These are phyloP conservation scores for Clavispora carvajalis DNA, from an alignment of 805 yeast species.

Conservation along the genomic window DNA sequence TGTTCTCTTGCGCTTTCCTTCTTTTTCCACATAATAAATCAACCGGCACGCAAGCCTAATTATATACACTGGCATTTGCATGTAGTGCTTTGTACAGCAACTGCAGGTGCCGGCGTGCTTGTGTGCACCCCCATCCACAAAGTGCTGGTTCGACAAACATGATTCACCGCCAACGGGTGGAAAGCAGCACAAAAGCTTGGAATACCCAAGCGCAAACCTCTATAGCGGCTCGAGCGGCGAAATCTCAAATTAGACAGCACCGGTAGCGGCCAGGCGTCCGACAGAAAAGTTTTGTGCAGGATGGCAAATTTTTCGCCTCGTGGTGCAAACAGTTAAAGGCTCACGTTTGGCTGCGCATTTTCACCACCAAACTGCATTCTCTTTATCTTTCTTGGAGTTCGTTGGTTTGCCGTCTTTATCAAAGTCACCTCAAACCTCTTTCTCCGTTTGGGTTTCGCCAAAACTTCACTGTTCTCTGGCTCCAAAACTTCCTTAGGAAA, in stretches of 20 bases:
- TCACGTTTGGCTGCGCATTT: neutral
- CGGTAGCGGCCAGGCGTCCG: neutral
- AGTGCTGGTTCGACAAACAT: neutral
- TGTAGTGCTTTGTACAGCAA: too few relatives aligned
- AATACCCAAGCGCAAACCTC: too few relatives aligned
- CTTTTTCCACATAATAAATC: too few relatives aligned
- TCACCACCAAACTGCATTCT: conserved; percentile 1
- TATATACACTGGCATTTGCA: too few relatives aligned
- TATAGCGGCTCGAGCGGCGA: too few relatives aligned
- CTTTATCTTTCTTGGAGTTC: conserved; percentile 1
- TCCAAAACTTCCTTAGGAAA: conserved; percentile 1
- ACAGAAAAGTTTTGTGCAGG: neutral
- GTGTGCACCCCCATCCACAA: neutral
- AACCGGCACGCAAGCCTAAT: too few relatives aligned
- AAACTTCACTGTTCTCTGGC: conserved; percentile 1
- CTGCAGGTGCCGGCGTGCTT: neutral
- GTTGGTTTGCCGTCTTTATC: neutral
- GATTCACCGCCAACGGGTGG: too few relatives aligned
- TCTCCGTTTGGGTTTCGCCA: conserved; percentile 1
- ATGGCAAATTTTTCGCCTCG: neutral
- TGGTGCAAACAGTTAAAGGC: neutral
- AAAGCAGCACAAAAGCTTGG: too few relatives aligned
- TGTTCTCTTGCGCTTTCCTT: too few relatives aligned
- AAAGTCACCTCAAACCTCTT: neutral
- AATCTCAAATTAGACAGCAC: too few relatives aligned